Evolutionary conservation across 495 filamentous ascomycete genomes (phyloP), one percentile per base, ranked within the genome.

Genomic region (Penicillium paradoxum): DNA sequence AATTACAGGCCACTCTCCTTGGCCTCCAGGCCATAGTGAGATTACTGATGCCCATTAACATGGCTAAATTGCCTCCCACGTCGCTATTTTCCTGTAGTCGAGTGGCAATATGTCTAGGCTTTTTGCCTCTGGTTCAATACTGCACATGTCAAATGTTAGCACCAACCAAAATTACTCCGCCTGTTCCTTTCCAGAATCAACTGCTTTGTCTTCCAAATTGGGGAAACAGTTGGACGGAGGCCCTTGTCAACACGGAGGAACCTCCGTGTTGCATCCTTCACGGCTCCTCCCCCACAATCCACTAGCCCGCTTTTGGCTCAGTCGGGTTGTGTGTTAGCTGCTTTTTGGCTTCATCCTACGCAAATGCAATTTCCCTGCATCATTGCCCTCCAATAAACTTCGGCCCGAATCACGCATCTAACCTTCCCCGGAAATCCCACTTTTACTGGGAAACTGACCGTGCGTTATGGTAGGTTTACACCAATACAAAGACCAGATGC

Each of bases 231-330:
- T 22, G 15, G 17, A 21, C 32, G 56, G 17, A 24, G 41, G 32
- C 50, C 39, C 45, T 49, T 38, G 45, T 37, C 37, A 51, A 45
- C 29, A 48, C 62, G 62, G 62, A 63, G 62, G 17, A 34, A 39
- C 6, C 56, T 65, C 62, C 62, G 62, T 63, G 53, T 24, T 56
- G 49, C 24, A 63, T 65, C 14, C 33, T 55, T 47, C 56, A 63
- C 62, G 59, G 62, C 24, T 24, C 50, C 46, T 57, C 45, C 62
- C 62, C 58, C 62, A 62, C 59, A 62, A 53, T 45, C 29, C 38
- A 36, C 57, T 63, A 63, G 48, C 8, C 53, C 43, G n/a, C 18
- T 51, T 52, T 4, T 15, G 24, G 41, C 10, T 4, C 21, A 27
- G 6, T 24, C 10, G 13, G 13, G 10, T 2, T 9, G 5, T n/a